Base-by-base conservation (phyloP, 805 yeast species). In the Wickerhamiella vanderwaltii region DNA sequence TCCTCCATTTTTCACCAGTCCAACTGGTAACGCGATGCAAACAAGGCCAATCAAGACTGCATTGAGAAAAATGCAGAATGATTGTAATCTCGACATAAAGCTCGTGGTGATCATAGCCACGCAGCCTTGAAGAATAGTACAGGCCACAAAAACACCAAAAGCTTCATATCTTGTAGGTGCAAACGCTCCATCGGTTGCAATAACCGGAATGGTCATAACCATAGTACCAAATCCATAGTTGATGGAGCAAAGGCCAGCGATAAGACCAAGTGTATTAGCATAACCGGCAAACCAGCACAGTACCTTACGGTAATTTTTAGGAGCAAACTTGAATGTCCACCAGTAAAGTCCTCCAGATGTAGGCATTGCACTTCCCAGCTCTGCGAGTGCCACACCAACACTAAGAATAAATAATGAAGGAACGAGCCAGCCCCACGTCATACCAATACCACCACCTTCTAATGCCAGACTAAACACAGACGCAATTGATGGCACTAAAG, bases 321-420 rank as follows among this genome's bases (percentile, higher is more conserved):
- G 85, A 18, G 86, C 73, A 54, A 73, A 79, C 52, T 75, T 68
- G 57, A 68, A 73, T 2, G 82, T 73, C 77, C 80, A 75, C 59
- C 72, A 75, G 53, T 77, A 79, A 29, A 79, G 62, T 6, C 87
- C 87, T 41, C 87, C 87, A 18, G 81, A 73, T 0, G 87, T 79
- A 26, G 88, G 87, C 50, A 76, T 70, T 2, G 84, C 72, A 20
- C 77, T 69, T 1, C 79, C 82, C 51, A 77, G 58, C 50, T 77
- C 79, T 2, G 82, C 67, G 75, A 80, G 73, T 11, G 77, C 65
- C 6, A 69, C 47, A 17, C 84, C 85, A 16, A 75, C 67, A 9
- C 65, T 53, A 37, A 77, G 54, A 43, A 79, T 75, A 51, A 75
- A 73, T 7, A 65, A 45, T 6, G 76, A 68, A 22, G 82, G 68